A percentile compares a stretch with the other conserved stretches of the same genome.
phyloP scores from a whole-genome alignment of 306 rosid genomes.

The Gynostemma pentaphyllum region DNA sequence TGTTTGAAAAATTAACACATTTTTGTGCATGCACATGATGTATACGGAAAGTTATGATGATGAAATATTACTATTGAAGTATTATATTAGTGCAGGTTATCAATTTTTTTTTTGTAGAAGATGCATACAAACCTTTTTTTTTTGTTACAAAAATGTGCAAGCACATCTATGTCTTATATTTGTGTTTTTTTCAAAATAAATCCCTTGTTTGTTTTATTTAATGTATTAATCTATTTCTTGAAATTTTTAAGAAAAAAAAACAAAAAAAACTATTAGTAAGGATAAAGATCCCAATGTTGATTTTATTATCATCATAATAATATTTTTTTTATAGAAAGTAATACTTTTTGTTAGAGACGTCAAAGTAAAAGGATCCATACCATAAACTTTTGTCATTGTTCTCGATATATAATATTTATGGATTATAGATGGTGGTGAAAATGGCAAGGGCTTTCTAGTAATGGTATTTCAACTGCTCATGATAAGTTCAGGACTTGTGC shows the following conservation, averaged over 20 bases:
- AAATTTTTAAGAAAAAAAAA: neutral
- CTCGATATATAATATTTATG: neutral
- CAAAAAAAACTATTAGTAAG: neutral
- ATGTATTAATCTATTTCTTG: neutral
- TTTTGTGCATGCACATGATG: neutral
- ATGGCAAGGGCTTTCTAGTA: neutral
- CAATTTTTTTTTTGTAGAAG: neutral
- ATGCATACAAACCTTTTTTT: neutral
- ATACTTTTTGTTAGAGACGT: neutral
- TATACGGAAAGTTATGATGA: neutral
- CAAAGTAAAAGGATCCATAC: neutral
- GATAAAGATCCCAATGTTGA: neutral
- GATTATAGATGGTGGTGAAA: neutral
- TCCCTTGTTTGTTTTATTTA: neutral
- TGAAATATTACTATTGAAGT: neutral
- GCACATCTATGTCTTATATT: neutral
- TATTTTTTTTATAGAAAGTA: neutral
- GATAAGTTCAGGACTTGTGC: neutral
- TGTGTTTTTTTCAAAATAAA: neutral
- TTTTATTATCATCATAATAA: neutral
- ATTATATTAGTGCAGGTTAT: neutral
- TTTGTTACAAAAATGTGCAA: neutral
- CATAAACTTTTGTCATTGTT: neutral
- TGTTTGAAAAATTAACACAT: neutral
- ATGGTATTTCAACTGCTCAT: neutral